A percentile compares a stretch with the other conserved stretches of the same genome.
These are phyloP conservation scores for Akanthomyces lecanii DNA, from an alignment of 2,329 filamentous ascomycete genomes.

Conservation along the genomic window DNA sequence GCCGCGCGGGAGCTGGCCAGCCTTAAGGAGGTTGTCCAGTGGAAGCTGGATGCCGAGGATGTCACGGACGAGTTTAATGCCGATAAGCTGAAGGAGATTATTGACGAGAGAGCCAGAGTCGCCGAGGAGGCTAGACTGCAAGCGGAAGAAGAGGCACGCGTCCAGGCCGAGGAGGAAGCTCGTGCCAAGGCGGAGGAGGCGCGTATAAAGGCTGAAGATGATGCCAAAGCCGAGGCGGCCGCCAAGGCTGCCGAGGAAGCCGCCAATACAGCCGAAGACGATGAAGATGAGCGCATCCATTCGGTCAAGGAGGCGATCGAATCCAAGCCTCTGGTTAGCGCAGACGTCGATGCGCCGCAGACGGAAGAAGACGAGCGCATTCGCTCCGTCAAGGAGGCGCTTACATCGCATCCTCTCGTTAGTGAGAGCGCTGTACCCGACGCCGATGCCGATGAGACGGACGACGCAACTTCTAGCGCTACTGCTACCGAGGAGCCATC, in stretches of 20 bases:
- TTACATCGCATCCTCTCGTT: neutral
- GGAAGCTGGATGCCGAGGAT: conserved; percentile 77
- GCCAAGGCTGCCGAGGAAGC: conserved; percentile 16
- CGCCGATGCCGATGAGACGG: neutral
- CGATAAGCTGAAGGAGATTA: conserved; percentile 55
- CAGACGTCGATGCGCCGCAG: neutral
- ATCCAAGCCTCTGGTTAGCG: conserved; percentile 10
- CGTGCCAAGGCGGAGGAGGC: conserved; percentile 21
- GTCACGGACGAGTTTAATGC: conserved; percentile 73
- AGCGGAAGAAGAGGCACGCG: conserved; percentile 21
- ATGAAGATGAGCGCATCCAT: conserved; percentile 17
- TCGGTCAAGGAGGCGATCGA: conserved; percentile 22
- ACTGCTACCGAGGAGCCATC: neutral
- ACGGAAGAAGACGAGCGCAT: conserved; percentile 13
- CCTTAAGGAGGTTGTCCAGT: conserved; percentile 77
- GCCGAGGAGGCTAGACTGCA: conserved; percentile 31
- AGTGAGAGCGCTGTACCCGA: conserved; percentile 3
- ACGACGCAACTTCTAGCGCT: neutral
- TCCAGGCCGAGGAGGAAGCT: conserved; percentile 22
- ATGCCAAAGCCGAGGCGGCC: conserved; percentile 22
- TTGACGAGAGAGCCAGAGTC: conserved; percentile 22
- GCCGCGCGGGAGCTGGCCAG: conserved; percentile 75
- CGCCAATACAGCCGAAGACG: neutral
- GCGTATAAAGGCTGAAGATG: conserved; percentile 24
- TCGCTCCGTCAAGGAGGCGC: conserved; percentile 2